phyloP scores from a whole-genome alignment of 192 early-diverging fungal species.

The Phlyctochytrium planicorne region DNA sequence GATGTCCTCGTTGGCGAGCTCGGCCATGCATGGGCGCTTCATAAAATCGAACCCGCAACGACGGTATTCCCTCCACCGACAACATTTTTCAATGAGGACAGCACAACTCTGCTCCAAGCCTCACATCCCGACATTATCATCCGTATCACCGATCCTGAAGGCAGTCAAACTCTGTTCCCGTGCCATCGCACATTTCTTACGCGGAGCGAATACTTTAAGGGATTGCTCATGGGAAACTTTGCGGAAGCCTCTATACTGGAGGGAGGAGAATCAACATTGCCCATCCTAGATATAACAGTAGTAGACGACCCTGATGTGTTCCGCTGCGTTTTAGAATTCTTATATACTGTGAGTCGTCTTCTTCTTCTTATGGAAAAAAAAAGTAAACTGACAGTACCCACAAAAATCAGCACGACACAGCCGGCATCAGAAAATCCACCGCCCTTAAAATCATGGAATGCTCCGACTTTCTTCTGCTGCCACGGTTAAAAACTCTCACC shows the following conservation, averaged over 20 bases:
- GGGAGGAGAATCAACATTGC: background rate
- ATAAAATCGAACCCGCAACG: too few species aligned
- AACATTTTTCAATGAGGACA: background rate
- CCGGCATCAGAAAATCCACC: conserved; percentile 11
- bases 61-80: too few species aligned
- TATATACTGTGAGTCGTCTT: conserved; percentile 46
- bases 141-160: too few species aligned
- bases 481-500: conserved; percentile 40
- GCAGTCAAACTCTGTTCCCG: too few species aligned
- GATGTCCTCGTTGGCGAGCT: background rate
- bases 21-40: background rate
- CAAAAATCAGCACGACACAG: conserved; percentile 7
- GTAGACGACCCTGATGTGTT: conserved; percentile 25
- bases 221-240: conserved; percentile 40
- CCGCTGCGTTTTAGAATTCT: conserved; percentile 39
- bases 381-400: too few species aligned
- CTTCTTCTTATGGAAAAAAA: conserved; percentile 8
- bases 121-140: conserved; percentile 39
- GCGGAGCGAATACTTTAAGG: conserved; percentile 47
- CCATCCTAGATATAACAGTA: conserved; percentile 6
- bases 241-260: conserved; percentile 25
- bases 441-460: conserved; percentile 43
- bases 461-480: conserved; percentile 50
- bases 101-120: conserved; percentile 6
- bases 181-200: conserved; percentile 45